Conservation (phyloP, 176 grass and related monocot species). For the Rhynchospora breviuscula region DNA sequence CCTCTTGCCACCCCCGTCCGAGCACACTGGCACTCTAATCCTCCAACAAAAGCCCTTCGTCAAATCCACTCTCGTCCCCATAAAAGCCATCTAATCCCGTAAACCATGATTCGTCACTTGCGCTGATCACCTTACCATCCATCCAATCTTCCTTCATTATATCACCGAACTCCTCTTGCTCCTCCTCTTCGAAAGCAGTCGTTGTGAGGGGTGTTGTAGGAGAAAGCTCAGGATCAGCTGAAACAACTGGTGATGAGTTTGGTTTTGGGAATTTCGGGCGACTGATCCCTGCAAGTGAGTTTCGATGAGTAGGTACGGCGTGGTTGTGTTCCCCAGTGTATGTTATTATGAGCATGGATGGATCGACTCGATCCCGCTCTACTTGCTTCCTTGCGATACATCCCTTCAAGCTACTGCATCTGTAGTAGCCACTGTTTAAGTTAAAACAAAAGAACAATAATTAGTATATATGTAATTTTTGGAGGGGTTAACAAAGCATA, state of each 20-base stretch:
- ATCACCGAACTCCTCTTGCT: conserved; percentile 23
- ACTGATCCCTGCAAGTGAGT: conserved; percentile 80
- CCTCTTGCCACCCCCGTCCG: neutral
- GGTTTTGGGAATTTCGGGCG: conserved; percentile 44
- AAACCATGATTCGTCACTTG: conserved; percentile 25
- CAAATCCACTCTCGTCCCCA: neutral
- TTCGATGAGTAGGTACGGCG: conserved; percentile 72
- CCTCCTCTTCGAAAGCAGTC: conserved; percentile 9
- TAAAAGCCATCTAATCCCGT: neutral
- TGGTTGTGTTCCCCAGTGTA: conserved; percentile 95
- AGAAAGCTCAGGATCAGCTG: conserved; percentile 18
- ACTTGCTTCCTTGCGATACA: conserved; percentile 93
- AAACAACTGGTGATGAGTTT: neutral
- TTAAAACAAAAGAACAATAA: neutral
- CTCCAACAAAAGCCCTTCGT: neutral
- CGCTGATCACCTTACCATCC: conserved; percentile 7
- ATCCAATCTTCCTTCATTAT: conserved; percentile 27
- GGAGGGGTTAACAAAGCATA: neutral
- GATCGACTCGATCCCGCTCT: conserved; percentile 70
- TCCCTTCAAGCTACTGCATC: conserved; percentile 90
- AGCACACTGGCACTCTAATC: neutral
- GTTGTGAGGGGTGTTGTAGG: conserved; percentile 17
- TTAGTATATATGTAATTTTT: neutral
- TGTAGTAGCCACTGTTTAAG: conserved; percentile 72
- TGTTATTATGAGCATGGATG: conserved; percentile 67